Conservation (phyloP, 2,329 filamentous ascomycete genomes). For the Diaporthe citriasiana region DNA sequence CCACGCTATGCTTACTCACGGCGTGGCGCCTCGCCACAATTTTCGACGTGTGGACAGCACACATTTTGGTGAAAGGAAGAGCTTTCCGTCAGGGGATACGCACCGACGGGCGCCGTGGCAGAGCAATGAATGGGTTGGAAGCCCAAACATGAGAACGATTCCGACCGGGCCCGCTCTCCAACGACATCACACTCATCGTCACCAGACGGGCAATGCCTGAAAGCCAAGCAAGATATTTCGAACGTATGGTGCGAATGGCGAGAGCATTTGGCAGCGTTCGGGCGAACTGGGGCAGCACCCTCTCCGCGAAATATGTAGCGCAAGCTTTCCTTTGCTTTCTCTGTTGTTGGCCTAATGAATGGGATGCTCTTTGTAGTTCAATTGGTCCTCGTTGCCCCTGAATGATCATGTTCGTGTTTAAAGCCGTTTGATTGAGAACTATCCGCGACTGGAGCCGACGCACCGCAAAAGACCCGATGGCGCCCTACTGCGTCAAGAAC, state of each 20-base stretch:
- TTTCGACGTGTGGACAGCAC: not conserved
- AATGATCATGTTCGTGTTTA: not conserved
- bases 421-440: not conserved
- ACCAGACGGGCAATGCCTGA: not conserved
- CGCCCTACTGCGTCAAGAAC: conserved; percentile 69
- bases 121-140: not conserved
- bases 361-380: not conserved
- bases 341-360: not conserved
- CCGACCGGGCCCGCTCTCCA: not conserved
- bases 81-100: not conserved
- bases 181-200: not conserved
- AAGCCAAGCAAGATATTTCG: no score
- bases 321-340: not conserved
- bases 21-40: not conserved
- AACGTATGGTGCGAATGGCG: not conserved
- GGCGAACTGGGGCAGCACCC: not conserved
- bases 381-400: no score
- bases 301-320: not conserved
- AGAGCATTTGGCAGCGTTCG: not conserved
- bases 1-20: not conserved
- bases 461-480: not conserved
- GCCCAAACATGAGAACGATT: not conserved
- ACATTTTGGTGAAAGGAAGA: not conserved
- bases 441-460: not conserved
- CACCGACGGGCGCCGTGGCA: not conserved